Base-by-base conservation (phyloP, 495 filamentous ascomycete genomes). In the Aspergillus nidulans region DNA sequence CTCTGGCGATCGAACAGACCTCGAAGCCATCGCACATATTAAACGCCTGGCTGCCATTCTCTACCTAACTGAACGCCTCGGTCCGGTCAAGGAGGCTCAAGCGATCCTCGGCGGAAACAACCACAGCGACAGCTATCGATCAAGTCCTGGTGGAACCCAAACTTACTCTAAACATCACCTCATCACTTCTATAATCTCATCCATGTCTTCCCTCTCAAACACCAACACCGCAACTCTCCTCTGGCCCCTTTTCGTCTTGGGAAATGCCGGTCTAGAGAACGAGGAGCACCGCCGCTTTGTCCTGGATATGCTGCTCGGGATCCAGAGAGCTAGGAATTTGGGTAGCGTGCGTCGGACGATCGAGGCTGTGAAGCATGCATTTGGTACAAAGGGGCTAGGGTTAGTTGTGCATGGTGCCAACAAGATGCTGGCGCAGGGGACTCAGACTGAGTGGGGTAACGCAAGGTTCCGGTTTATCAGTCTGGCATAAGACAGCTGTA, bases 231-330 rank as follows among this genome's bases (percentile, higher is more conserved):
- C 61, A 2, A 57, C 54, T 2, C 10, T 60, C 4, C 42, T 63
- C 16, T 63, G 61, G 61, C 61, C 61, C 10, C 48, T 63, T 0
- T 60, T 52, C 41, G 36, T 63, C 4, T 28, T 63, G 4, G 57
- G 61, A 1, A 40, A 63, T 40, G 40, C 28, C 3, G 57, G 44
- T 6, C 24, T 58, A 10, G 57, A 60, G 25, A 39, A 58, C 41
- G 61, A 63, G 13, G 41, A 55, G 25, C 57, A 63, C 9, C 49
- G 57, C 9, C 49, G 57, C 4, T 63, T 63, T 44, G 51, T 63
- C 2, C 54, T 63, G 1, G 57, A 63, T 13, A 44, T 54, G 39
- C 47, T 63, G 1, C 25, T 18, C 6, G 34, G 15, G 3, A 49
- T 60, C 6, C 54, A 63, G 39, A 49, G 32, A 18, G 36, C 54